Evolutionary conservation across 202 grass and related monocot genomes (phyloP).

Genomic region (Dendrocalamus latiflorus): DNA sequence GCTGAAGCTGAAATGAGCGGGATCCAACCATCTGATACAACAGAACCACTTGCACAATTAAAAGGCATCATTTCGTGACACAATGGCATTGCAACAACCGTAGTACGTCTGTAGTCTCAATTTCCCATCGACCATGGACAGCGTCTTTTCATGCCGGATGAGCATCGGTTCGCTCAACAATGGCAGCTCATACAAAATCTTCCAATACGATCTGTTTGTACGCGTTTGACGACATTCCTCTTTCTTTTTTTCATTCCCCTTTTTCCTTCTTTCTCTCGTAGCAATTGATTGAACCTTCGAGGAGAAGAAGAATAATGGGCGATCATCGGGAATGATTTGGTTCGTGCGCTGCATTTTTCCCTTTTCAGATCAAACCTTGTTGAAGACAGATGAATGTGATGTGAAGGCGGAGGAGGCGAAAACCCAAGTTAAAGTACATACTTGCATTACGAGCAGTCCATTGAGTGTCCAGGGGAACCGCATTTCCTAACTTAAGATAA

Average conservation of each 20-base stretch:
- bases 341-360: background rate
- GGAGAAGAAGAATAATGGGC: background rate
- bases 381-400: background rate
- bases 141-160: slow-evolving; percentile 23
- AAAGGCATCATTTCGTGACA: background rate
- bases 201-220: background rate
- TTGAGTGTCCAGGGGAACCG: background rate
- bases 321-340: slow-evolving; percentile 19
- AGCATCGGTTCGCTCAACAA: slow-evolving; percentile 25
- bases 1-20: no score
- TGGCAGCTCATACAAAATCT: background rate
- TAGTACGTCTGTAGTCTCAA: background rate
- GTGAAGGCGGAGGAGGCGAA: background rate
- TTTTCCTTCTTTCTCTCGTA: background rate
- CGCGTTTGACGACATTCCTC: background rate
- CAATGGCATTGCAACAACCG: slow-evolving; percentile 9
- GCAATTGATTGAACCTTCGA: background rate
- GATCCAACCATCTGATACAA: background rate
- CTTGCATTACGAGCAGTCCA: background rate
- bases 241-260: background rate
- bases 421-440: no score
- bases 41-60: background rate
- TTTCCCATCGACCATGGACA: background rate
- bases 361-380: background rate
- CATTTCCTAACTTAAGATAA: background rate